phyloP scores from a whole-genome alignment of 2,329 filamentous ascomycete genomes.

The Verruconis gallopava region DNA sequence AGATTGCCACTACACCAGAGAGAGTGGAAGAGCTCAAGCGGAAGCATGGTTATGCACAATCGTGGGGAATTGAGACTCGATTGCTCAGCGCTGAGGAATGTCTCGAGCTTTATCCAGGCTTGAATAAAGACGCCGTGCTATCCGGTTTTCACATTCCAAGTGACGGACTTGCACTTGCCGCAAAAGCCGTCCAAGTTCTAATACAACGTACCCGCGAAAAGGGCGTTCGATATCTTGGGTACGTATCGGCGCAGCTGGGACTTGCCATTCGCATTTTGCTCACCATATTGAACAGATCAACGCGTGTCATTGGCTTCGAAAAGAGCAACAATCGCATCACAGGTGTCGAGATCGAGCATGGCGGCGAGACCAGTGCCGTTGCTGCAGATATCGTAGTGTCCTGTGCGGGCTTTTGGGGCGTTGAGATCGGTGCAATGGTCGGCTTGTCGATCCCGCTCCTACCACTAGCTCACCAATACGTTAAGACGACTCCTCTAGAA shows the following conservation, averaged over 20 bases:
- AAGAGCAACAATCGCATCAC: constrained; percentile 37
- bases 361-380: constrained; percentile 24
- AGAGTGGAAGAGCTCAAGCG: constrained; percentile 49
- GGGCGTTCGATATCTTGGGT: constrained; percentile 44
- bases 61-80: constrained; percentile 46
- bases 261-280: no score
- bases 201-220: constrained; percentile 44
- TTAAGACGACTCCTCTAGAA: constrained; percentile 44
- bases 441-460: constrained; percentile 45
- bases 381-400: constrained; percentile 49
- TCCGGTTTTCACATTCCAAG: constrained; percentile 48
- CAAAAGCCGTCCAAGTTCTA: constrained; percentile 47
- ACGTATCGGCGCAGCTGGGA: no score
- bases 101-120: constrained; percentile 38
- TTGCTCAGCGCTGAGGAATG: constrained; percentile 42
- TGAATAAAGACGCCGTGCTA: constrained; percentile 41
- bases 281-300: constrained; percentile 31
- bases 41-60: constrained; percentile 46
- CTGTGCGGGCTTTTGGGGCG: constrained; percentile 54
- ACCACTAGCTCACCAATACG: constrained; percentile 51
- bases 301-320: constrained; percentile 45
- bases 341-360: constrained; percentile 39
- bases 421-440: constrained; percentile 50
- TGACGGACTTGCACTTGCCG: constrained; percentile 48
- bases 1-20: constrained; percentile 47